Evolutionary conservation across 2,329 filamentous ascomycete species (phyloP), one percentile per base, ranked within the genome.

Genomic region (Microcera coccophila): DNA sequence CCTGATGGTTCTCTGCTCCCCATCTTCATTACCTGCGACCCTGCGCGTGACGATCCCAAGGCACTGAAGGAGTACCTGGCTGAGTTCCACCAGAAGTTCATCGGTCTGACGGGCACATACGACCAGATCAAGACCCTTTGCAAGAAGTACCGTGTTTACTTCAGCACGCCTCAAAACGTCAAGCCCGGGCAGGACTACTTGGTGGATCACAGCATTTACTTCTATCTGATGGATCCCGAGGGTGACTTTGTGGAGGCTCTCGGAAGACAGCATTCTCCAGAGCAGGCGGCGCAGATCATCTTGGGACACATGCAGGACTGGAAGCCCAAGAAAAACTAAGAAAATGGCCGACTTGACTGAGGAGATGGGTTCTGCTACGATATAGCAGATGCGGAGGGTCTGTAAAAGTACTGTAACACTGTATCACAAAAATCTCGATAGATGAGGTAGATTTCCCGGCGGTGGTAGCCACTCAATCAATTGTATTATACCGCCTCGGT

Each of bases 191-290:
- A 96, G 73, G 93, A 98, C 67, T 98, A 98, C 64, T 69, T 98
- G 57, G 93, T 98, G 11, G 93, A 98, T 66, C 93, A 98, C 72
- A 96, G 90, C 67, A 98, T 98, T 57, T 98, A 98, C 75, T 98
- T 98, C 61, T 98, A 98, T 67, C 71, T 98, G 55, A 98, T 98
- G 93, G 93, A 97, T 65, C 93, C 93, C 0, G 90, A 97, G 57
- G 91, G 91, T 16, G 90, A 98, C 65, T 98, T 98, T 66, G 91
- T 98, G 20, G 94, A 98, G 72, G 94, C 90, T 11, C 83, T 98
- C 60, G 93, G 93, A 15, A 77, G 93, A 49, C 93, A 98, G 69
- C 90, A 97, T 69, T 95, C 88, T 32, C 88, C 91, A 1, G 84
- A 93, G 49, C 80, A 88, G 59, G 93, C 84, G 1, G 87, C 90